Conservation (phyloP, 495 filamentous ascomycete genomes). For the Cairneyella variabilis region DNA sequence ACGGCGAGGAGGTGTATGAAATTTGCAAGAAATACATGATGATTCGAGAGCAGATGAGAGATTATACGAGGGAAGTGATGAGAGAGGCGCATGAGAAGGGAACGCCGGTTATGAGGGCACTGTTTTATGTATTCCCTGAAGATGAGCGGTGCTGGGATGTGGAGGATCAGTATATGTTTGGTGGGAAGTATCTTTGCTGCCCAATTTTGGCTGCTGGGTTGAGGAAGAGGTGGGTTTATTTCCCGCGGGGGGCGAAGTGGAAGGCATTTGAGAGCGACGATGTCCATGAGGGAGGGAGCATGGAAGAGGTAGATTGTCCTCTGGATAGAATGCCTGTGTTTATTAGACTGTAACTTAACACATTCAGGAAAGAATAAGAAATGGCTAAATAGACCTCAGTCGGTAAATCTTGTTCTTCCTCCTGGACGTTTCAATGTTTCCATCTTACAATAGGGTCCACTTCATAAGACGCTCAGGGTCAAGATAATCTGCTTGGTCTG, state of each 20-base stretch:
- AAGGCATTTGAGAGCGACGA: constrained; percentile 31
- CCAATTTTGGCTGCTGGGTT: constrained; percentile 44
- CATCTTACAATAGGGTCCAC: too few species aligned
- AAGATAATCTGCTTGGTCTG: too few species aligned
- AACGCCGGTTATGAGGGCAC: constrained; percentile 48
- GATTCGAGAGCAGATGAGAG: constrained; percentile 48
- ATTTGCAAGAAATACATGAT: constrained; percentile 53
- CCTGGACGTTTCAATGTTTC: too few species aligned
- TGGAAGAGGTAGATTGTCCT: constrained; percentile 40
- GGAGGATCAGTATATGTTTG: constrained; percentile 53
- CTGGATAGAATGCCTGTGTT: constrained; percentile 51
- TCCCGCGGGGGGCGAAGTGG: constrained; percentile 44
- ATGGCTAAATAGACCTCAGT: too few species aligned
- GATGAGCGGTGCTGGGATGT: constrained; percentile 46
- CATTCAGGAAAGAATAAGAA: too few species aligned
- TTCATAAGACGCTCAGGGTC: too few species aligned
- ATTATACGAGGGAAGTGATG: constrained; percentile 50
- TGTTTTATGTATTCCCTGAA: constrained; percentile 54
- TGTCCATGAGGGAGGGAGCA: constrained; percentile 31
- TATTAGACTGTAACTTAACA: too few species aligned
- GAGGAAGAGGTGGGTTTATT: constrained; percentile 39
- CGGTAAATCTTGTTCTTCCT: too few species aligned
- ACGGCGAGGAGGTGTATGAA: constrained; percentile 49
- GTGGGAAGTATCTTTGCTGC: constrained; percentile 46
- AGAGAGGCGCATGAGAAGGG: constrained; percentile 50